Evolutionary conservation across 176 grass and related monocot genomes (phyloP), one percentile per base, ranked within the genome.

Genomic region (Stipa capillata): DNA sequence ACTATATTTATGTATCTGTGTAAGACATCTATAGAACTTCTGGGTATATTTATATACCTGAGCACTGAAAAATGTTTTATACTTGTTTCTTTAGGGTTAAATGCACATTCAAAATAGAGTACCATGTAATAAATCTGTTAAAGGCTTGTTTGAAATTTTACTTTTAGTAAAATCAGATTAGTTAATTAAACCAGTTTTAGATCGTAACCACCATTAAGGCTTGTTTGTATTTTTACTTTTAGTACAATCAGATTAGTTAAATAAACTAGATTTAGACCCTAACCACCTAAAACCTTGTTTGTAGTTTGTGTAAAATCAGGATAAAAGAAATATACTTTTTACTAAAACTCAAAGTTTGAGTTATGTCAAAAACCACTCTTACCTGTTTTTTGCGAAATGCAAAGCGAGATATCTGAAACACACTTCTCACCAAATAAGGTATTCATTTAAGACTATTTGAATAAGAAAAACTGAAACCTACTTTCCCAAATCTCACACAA

Each of bases 51-150:
- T n/a, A n/a, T n/a, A 69, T 35, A 45, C 14, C 7, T 59, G 63
- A 29, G 15, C 28, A 39, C 25, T 59, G 40, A 28, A 77, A n/a
- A 50, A 39, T 77, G 52, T 23, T 69, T 20, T 61, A 15, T 60
- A 6, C 8, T 65, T 66, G 29, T 33, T 21, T 21, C 32, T 69
- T 54, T 48, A 59, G 15, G 48, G 49, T 76, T 52, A 84, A 33
- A 70, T 60, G 39, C 52, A 57, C 36, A 65, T 47, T 65, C 58
- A 67, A 56, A 66, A 48, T 68, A 67, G 72, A 77, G 16, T 13
- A 33, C n/a, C n/a, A n/a, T n/a, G n/a, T n/a, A n/a, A n/a, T 44
- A 78, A 60, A 33, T 31, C 23, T 61, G 25, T 32, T 56, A 54
- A n/a, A 37, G 27, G 20, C 20, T 67, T 57, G 50, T 67, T 67